A percentile compares a stretch with the other conserved stretches of the same genome.
phyloP scores from a whole-genome alignment of 2,329 filamentous ascomycete genomes.

The Trichophyton verrucosum region DNA sequence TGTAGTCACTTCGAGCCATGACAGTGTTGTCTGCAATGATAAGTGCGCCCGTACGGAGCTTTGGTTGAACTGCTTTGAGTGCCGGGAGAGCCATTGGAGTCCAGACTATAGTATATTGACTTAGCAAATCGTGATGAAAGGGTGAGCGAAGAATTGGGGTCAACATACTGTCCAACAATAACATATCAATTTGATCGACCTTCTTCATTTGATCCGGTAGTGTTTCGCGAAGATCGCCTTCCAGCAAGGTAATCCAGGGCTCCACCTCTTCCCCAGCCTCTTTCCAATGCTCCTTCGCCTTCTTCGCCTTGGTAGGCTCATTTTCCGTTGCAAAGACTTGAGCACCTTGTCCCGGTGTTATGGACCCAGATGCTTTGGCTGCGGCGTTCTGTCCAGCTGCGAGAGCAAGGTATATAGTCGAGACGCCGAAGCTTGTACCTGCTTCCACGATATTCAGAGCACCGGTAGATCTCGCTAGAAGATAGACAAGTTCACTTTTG shows the following conservation, averaged over 20 bases:
- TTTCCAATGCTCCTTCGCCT: constrained; percentile 44
- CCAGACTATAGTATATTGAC: constrained; percentile 37
- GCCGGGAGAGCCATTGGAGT: constrained; percentile 43
- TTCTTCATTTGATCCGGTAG: constrained; percentile 37
- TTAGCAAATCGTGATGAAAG: not conserved
- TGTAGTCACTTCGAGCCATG: constrained; percentile 30
- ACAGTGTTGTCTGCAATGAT: constrained; percentile 41
- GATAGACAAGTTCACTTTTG: constrained; percentile 47
- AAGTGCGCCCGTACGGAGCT: constrained; percentile 36
- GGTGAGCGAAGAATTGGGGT: not conserved
- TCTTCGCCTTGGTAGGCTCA: constrained; percentile 41
- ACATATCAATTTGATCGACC: constrained; percentile 36
- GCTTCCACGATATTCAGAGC: constrained; percentile 46
- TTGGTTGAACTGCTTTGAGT: constrained; percentile 36
- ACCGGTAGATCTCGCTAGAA: constrained; percentile 37
- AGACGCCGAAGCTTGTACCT: constrained; percentile 50
- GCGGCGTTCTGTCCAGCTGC: constrained; percentile 41
- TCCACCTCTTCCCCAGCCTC: constrained; percentile 39
- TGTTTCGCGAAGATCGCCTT: constrained; percentile 47
- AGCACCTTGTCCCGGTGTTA: constrained; percentile 21
- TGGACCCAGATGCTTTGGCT: constrained; percentile 6
- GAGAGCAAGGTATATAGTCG: constrained; percentile 50
- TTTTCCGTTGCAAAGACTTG: constrained; percentile 50
- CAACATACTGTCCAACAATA: constrained; percentile 49
- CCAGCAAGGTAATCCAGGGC: constrained; percentile 43